A percentile compares a stretch with the other conserved stretches of the same genome.
Conservation (phyloP, 1,284 basidiomycete genomes). For the Melampsora medusae region DNA sequence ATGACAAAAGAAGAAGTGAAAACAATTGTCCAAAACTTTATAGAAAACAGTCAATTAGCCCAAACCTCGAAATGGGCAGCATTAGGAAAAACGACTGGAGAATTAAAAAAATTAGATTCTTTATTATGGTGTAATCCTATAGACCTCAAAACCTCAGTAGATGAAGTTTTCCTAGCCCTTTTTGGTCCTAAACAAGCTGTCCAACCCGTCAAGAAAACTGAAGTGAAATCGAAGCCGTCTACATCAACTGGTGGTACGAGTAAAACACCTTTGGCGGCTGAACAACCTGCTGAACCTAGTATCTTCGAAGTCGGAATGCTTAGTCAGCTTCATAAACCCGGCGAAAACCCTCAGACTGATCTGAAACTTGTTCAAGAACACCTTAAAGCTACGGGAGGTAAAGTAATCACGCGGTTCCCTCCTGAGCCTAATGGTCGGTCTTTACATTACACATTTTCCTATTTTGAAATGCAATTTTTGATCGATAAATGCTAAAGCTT, state of each 20-base stretch:
- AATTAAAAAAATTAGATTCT: conserved; percentile 48
- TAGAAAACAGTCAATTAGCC: conserved; percentile 8
- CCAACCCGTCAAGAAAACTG: conserved; percentile 59
- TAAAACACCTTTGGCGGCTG: conserved; percentile 49
- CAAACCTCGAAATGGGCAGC: conserved; percentile 13
- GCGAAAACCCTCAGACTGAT: conserved; percentile 85
- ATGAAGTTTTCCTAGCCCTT: conserved; percentile 68
- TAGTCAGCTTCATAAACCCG: conserved; percentile 86
- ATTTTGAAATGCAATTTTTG: neutral
- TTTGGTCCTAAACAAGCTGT: conserved; percentile 70
- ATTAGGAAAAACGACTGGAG: conserved; percentile 47
- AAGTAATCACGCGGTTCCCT: conserved; percentile 93
- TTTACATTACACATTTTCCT: neutral
- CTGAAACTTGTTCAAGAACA: conserved; percentile 77
- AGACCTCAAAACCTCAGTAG: conserved; percentile 83
- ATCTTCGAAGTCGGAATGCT: conserved; percentile 96
- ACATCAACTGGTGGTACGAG: conserved; percentile 52
- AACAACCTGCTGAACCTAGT: conserved; percentile 51
- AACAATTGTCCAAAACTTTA: conserved; percentile 18
- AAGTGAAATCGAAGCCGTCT: conserved; percentile 64
- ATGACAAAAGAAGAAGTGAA: conserved; percentile 29
- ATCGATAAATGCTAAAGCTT: neutral
- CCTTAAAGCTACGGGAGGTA: conserved; percentile 73
- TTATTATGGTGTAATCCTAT: conserved; percentile 81
- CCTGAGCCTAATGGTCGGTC: conserved; percentile 69